phyloP scores from a whole-genome alignment of 176 grass and related monocot genomes.

The Hordeum vulgare region MorexV3_pseudomolecules_assembly NC_058518.1:450163329-450163828 shows the following conservation, averaged over 20 bases:
- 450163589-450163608: too few species aligned
- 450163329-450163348: background rate
- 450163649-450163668: background rate
- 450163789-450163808: too few species aligned
- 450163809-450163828: too few species aligned
- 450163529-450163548: background rate
- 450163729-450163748: background rate
- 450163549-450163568: background rate
- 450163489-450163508: too few species aligned
- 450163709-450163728: background rate
- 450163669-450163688: too few species aligned
- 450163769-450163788: background rate
- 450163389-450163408: too few species aligned
- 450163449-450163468: background rate
- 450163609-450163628: too few species aligned
- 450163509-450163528: background rate
- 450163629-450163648: background rate
- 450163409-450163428: too few species aligned
- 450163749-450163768: background rate
- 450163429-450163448: background rate
- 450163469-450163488: background rate
- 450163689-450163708: background rate
- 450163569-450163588: too few species aligned
- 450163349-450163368: background rate
- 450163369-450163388: background rate